Conservation (phyloP, 73 alveolate genomes). For the Stentor coeruleus region DNA sequence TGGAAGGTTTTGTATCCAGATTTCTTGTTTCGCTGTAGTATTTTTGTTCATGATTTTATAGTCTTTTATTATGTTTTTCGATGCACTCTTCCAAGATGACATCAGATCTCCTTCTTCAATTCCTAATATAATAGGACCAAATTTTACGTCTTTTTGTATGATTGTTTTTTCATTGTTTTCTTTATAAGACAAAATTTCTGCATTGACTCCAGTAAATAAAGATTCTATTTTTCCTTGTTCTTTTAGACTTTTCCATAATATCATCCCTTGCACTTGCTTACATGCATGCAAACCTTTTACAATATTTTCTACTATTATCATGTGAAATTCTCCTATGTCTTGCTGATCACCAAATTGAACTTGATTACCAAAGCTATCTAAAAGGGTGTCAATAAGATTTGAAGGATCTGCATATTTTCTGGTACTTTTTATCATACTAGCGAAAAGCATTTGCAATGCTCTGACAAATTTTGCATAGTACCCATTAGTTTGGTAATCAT, state of each 20-base stretch:
- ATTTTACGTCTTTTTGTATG: constrained; percentile 26
- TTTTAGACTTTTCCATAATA: constrained; percentile 6
- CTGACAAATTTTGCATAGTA: constrained; percentile 45
- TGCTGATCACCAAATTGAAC: constrained; percentile 71
- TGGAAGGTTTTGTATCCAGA: constrained; percentile 60
- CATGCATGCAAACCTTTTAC: constrained; percentile 55
- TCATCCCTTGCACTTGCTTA: background rate
- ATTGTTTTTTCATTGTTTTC: constrained; percentile 25
- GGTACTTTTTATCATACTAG: constrained; percentile 56
- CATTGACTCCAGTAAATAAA: background rate
- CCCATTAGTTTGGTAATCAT: constrained; percentile 28
- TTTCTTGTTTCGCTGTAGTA: constrained; percentile 46
- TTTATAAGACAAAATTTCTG: constrained; percentile 37
- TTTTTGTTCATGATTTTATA: constrained; percentile 41
- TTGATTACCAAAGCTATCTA: constrained; percentile 67
- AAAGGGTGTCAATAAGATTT: constrained; percentile 50
- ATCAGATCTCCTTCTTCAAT: constrained; percentile 46
- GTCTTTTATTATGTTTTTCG: constrained; percentile 39
- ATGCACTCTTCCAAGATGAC: constrained; percentile 66
- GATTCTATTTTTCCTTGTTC: background rate
- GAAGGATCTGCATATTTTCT: constrained; percentile 71
- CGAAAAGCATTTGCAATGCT: constrained; percentile 45
- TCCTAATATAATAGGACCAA: constrained; percentile 54
- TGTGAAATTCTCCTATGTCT: constrained; percentile 84
- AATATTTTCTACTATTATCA: constrained; percentile 60